Base-by-base conservation (phyloP, 23 red algal genomes). In the Chondrus crispus region DNA sequence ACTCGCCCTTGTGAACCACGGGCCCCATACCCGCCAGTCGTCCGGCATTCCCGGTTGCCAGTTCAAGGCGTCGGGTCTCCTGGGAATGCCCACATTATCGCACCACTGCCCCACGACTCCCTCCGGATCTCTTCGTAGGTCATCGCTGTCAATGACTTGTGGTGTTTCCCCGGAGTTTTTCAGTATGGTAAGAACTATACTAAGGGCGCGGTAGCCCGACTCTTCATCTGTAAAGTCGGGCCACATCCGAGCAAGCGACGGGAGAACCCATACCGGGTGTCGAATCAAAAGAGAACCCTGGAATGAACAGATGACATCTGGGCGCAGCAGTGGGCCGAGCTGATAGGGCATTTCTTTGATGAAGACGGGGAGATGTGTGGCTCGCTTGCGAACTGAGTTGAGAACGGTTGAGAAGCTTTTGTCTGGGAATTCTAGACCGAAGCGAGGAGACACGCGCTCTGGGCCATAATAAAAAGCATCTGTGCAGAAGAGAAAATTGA, bases 31-130 rank as follows among this genome's bases (percentile, higher is more conserved):
- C n/a, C 44, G 22, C 77, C 77, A 82, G 5, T 82, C 77, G 4
- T 82, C 77, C 32, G 50, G 77, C 50, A 82, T 62, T 60, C 77
- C 48, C 44, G 42, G 57, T 2, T 82, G 51, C 77, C 77, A 82
- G 20, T 52, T 2, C 11, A 82, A 26, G 7, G 48, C 77, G 29
- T 82, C 44, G 24, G 44, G 33, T 42, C 48, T 30, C 39, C 24
- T 8, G 22, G 48, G 50, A 19, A 82, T 82, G 26, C 45, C 45
- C 77, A 82, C 62, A 28, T 62, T 48, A 26, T 39, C 77, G 45
- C 77, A 82, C 50, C 48, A 82, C 32, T 32, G 35, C 1, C 18
- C 26, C 4, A 82, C 77, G 35, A 82, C 77, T 50, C 62, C 62
- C 77, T 62, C 50, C n/a, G 50, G 77, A 60, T 82, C 30, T 13